A percentile compares a stretch with the other conserved stretches of the same genome.
Evolutionary conservation across 306 rosid genomes (phyloP).

Genomic region (Aeschynomene evenia): DNA sequence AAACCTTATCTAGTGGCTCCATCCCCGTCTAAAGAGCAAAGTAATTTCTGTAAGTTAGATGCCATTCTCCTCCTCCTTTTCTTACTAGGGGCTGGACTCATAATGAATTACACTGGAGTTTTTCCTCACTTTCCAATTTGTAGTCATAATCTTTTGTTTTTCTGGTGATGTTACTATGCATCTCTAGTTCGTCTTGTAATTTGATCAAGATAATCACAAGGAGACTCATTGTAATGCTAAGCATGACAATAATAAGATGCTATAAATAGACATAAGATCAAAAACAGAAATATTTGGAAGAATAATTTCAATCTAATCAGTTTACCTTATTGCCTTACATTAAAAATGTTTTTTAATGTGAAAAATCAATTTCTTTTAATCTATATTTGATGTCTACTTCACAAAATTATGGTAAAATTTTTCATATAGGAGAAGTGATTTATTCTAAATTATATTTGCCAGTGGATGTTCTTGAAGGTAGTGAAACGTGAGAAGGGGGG

Average conservation of each 20-base stretch:
- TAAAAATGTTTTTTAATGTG: not conserved
- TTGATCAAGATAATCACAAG: slow-evolving; percentile 5
- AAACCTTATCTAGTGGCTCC: slow-evolving; percentile 55
- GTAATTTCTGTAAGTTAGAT: slow-evolving; percentile 38
- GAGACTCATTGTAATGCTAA: not conserved
- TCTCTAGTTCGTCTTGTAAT: slow-evolving; percentile 9
- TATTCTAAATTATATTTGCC: slow-evolving; percentile 6
- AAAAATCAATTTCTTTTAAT: not conserved
- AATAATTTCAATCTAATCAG: slow-evolving; percentile 16
- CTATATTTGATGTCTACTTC: slow-evolving; percentile 31
- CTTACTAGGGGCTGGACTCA: not conserved
- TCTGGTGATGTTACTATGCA: not conserved
- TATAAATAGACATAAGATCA: not conserved
- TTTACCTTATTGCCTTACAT: slow-evolving; percentile 9
- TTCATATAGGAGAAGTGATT: not conserved
- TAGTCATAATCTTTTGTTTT: not conserved
- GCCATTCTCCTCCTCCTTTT: slow-evolving; percentile 9
- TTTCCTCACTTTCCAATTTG: not conserved
- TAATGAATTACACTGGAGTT: not conserved
- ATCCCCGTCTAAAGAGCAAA: slow-evolving; percentile 64
- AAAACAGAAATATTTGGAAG: not conserved
- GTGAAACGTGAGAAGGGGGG: no score
- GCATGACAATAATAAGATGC: not conserved
- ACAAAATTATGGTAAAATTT: not conserved
- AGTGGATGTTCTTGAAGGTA: slow-evolving; percentile 18